Conservation (phyloP, 176 grass and related monocot species). For the Tuctoria greenei region DNA sequence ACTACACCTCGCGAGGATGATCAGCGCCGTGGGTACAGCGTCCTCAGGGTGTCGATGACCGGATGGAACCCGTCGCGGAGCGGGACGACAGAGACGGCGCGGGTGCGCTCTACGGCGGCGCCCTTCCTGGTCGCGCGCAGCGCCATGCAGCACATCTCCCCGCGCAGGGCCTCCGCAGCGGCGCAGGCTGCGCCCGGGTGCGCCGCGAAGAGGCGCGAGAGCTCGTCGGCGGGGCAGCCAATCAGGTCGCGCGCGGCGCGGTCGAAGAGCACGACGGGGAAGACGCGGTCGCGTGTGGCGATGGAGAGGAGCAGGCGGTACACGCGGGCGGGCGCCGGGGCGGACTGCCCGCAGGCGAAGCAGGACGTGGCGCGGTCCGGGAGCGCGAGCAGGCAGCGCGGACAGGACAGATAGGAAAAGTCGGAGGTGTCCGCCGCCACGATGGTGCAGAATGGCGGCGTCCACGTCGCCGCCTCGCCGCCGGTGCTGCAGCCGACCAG, state of each 20-base stretch:
- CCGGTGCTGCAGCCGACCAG: neutral
- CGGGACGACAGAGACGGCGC: slow-evolving; percentile 55
- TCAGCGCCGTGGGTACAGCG: slow-evolving; percentile 35
- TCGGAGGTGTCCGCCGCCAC: slow-evolving; percentile 50
- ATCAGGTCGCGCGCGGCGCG: slow-evolving; percentile 54
- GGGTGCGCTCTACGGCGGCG: slow-evolving; percentile 44
- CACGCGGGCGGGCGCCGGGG: no score
- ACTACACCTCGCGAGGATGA: neutral
- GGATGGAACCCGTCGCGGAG: slow-evolving; percentile 66
- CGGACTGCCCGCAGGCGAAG: neutral
- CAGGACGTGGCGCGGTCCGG: slow-evolving; percentile 29
- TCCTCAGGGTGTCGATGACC: slow-evolving; percentile 46
- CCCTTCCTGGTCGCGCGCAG: slow-evolving; percentile 45
- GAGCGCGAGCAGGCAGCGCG: slow-evolving; percentile 49
- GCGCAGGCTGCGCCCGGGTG: slow-evolving; percentile 38
- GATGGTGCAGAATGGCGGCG: slow-evolving; percentile 66
- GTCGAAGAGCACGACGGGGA: slow-evolving; percentile 67
- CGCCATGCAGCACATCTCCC: slow-evolving; percentile 69
- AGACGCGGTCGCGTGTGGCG: slow-evolving; percentile 33
- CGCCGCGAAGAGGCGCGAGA: slow-evolving; percentile 39
- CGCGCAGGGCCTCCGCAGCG: slow-evolving; percentile 48
- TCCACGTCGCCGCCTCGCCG: slow-evolving; percentile 44
- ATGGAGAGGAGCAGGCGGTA: no score
- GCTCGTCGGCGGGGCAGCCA: slow-evolving; percentile 58
- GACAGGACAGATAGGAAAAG: slow-evolving; percentile 62